phyloP scores from a whole-genome alignment of 2,329 filamentous ascomycete species.

The Penicillium sclerotigenum region DNA sequence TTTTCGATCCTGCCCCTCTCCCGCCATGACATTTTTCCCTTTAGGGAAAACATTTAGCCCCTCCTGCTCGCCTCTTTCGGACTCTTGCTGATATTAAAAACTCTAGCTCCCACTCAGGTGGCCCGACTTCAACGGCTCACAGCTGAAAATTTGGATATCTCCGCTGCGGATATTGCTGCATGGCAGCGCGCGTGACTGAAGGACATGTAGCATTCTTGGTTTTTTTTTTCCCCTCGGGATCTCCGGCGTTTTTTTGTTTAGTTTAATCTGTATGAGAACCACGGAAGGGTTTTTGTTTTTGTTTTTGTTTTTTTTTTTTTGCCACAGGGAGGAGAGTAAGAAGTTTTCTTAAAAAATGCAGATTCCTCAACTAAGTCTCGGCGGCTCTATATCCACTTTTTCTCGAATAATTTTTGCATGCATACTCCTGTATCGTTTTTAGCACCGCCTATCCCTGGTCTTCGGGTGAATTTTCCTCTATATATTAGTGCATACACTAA shows the following conservation, averaged over 20 bases:
- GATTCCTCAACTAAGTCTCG: neutral
- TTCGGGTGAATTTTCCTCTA: neutral
- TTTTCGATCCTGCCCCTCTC: conserved; percentile 1
- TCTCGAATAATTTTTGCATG: neutral
- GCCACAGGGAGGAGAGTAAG: neutral
- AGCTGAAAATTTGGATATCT: conserved; percentile 33
- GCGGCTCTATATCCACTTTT: neutral
- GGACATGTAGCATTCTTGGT: neutral
- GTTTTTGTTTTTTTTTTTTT: neutral
- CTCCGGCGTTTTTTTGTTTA: neutral
- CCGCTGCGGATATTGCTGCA: conserved; percentile 29
- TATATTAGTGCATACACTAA: neutral
- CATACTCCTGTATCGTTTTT: neutral
- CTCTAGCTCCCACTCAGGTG: conserved; percentile 26
- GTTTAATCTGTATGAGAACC: neutral
- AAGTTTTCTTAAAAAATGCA: neutral
- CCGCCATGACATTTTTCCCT: neutral
- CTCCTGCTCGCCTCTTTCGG: conserved; percentile 2
- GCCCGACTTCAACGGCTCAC: conserved; percentile 26
- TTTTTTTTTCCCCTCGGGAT: neutral
- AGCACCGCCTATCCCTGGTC: neutral
- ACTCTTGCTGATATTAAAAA: conserved; percentile 15
- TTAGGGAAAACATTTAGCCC: neutral
- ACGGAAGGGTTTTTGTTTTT: neutral
- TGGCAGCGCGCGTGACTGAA: conserved; percentile 26